Evolutionary conservation across 2,329 filamentous ascomycete genomes (phyloP), one percentile per base, ranked within the genome.

Genomic region (Aspergillus sp.): DNA sequence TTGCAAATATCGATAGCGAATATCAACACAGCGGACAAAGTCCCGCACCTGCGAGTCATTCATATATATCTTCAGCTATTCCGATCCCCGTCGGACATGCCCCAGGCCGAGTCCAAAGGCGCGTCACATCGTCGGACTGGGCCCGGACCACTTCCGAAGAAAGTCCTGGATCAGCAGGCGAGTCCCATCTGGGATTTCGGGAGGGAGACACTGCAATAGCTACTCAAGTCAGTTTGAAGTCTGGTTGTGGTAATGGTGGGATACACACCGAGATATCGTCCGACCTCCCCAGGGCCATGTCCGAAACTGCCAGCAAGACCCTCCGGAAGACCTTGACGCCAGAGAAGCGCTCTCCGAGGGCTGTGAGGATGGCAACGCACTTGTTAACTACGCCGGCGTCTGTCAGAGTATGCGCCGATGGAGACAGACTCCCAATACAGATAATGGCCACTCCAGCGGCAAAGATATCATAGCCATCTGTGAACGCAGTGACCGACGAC

Each of bases 401-500:
- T 30, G 11, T 12, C 40, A 24, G 6, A 12, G 37, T 46, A 30
- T 55, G 22, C 5, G 41, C 20, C 5, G 7, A 7, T 11, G 6
- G 27, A 30, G 27, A 30, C 0, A 30, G 8, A 30, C 27, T 30
- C 27, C 27, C 27, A 30, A 30, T 51, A 24, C 57, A 62, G 24
- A 64, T 27, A 17, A 60, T 33, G 7, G 58, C 37, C 13, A 62
- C 54, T 2, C 63, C 64, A 9, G 60, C 63, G 2, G 58, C 51
- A 44, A 66, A 66, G 12, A 65, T 58, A 33, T 65, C 63, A 27
- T 61, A 64, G 12, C 58, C 63, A n/a, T 64, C 63, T 19, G 59
- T 58, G 11, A 60, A 61, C 1, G 59, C 44, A 13, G 59, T 58
- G 3, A 33, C 41, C n/a, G 61, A 62, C 3, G 58, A 46, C 11